Conservation (phyloP, 305 asterid species). For the Solanum chacoense region DNA sequence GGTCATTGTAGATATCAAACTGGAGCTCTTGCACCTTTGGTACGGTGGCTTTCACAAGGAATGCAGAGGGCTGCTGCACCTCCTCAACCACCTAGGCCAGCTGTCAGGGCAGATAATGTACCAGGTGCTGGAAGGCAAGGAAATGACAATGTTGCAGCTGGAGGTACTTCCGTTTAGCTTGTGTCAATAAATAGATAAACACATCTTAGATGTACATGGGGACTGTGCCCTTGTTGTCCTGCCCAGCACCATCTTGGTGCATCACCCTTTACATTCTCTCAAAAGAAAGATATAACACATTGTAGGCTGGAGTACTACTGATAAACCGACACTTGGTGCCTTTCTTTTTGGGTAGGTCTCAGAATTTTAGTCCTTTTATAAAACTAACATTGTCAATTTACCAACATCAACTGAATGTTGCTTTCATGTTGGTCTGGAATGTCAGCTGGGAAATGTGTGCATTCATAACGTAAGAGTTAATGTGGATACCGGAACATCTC, state of each 20-base stretch:
- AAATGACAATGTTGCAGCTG: slow-evolving; percentile 47
- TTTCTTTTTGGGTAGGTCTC: background rate
- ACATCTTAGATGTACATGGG: background rate
- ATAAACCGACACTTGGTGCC: background rate
- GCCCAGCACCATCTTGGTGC: background rate
- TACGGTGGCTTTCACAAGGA: slow-evolving; percentile 93
- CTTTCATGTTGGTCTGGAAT: background rate
- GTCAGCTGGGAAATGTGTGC: background rate
- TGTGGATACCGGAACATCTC: background rate
- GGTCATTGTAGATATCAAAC: slow-evolving; percentile 65
- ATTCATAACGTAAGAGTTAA: background rate
- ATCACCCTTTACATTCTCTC: background rate
- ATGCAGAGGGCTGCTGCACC: slow-evolving; percentile 90
- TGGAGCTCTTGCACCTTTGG: slow-evolving; percentile 86
- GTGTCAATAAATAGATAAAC: background rate
- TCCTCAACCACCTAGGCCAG: slow-evolving; percentile 63
- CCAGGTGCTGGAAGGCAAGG: slow-evolving; percentile 52
- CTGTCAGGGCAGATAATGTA: slow-evolving; percentile 47
- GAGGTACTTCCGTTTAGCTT: slow-evolving; percentile 27
- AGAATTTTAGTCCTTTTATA: background rate
- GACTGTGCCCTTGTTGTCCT: background rate
- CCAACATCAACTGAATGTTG: background rate
- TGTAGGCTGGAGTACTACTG: background rate
- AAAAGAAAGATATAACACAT: background rate
- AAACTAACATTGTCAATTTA: background rate